Evolutionary conservation across 129 eudicot species (phyloP).

Genomic region (Smallanthus sonchifolius): DNA sequence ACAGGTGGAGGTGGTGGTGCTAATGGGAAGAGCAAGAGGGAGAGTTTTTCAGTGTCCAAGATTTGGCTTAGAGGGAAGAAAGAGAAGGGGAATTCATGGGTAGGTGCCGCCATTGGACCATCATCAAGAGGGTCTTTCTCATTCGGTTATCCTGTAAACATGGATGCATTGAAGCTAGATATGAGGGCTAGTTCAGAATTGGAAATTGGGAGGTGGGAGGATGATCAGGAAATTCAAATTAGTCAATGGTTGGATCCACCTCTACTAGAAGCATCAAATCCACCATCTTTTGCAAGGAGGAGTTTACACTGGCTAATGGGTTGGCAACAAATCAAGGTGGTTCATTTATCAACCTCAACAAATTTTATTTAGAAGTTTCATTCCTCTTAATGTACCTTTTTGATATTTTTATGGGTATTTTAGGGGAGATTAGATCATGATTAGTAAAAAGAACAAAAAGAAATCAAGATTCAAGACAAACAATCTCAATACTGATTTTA

Average conservation of each 20-base stretch:
- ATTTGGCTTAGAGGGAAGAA: constrained; percentile 74
- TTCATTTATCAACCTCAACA: constrained; percentile 47
- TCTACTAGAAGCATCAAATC: constrained; percentile 30
- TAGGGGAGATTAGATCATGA: neutral
- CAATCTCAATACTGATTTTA: constrained; percentile 9
- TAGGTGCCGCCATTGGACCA: constrained; percentile 11
- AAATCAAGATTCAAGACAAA: neutral
- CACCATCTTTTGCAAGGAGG: constrained; percentile 66
- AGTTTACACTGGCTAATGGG: constrained; percentile 76
- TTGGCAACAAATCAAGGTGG: constrained; percentile 58
- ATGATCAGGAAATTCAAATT: constrained; percentile 46
- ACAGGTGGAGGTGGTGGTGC: neutral
- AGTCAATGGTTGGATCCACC: constrained; percentile 56
- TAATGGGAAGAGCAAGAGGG: constrained; percentile 43
- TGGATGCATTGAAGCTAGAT: constrained; percentile 28
- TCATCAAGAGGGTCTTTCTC: constrained; percentile 60
- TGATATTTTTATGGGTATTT: neutral
- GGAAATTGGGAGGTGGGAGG: constrained; percentile 39
- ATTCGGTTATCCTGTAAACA: constrained; percentile 22
- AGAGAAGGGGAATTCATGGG: constrained; percentile 25
- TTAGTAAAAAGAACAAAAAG: constrained; percentile 15
- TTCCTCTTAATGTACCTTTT: neutral
- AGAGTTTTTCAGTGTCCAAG: constrained; percentile 65
- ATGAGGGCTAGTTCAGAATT: constrained; percentile 44
- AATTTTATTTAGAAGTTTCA: constrained; percentile 10